A percentile compares a stretch with the other conserved stretches of the same genome.
These are phyloP conservation scores for Fusarium palustre DNA, from an alignment of 2,329 filamentous ascomycete genomes.

Conservation along the genomic window DNA sequence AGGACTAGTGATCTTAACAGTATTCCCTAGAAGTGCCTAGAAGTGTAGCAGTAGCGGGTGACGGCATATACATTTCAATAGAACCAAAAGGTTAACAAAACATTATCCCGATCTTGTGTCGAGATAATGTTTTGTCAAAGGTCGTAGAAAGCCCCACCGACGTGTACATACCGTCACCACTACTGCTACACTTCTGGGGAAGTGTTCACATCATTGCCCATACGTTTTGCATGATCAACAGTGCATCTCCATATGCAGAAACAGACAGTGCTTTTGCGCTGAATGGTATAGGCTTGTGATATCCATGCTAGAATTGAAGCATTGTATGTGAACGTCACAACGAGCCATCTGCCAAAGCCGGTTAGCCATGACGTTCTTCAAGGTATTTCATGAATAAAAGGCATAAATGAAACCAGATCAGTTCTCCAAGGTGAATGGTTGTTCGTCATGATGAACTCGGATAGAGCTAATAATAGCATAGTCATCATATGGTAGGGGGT, in stretches of 20 bases:
- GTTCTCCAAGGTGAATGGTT: slow-evolving; percentile 72
- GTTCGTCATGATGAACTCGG: slow-evolving; percentile 69
- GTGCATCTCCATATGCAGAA: too few species aligned
- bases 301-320: background rate
- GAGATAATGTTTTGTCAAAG: too few species aligned
- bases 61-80: too few species aligned
- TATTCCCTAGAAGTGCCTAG: background rate
- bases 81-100: too few species aligned
- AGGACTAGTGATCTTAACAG: background rate
- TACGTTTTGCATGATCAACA: too few species aligned
- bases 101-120: too few species aligned
- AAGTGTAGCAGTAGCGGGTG: too few species aligned
- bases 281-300: background rate
- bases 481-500: slow-evolving; percentile 61
- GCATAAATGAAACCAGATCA: slow-evolving; percentile 54
- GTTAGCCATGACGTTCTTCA: slow-evolving; percentile 19
- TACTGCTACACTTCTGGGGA: too few species aligned
- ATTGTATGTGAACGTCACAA: background rate
- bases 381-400: slow-evolving; percentile 9
- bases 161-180: too few species aligned
- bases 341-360: background rate
- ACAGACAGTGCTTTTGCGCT: background rate
- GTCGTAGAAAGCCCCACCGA: too few species aligned
- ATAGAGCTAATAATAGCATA: slow-evolving; percentile 58
- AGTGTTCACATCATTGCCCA: too few species aligned